Conservation (phyloP, 768 basidiomycete genomes). For the Termitomyces sp. region DNA sequence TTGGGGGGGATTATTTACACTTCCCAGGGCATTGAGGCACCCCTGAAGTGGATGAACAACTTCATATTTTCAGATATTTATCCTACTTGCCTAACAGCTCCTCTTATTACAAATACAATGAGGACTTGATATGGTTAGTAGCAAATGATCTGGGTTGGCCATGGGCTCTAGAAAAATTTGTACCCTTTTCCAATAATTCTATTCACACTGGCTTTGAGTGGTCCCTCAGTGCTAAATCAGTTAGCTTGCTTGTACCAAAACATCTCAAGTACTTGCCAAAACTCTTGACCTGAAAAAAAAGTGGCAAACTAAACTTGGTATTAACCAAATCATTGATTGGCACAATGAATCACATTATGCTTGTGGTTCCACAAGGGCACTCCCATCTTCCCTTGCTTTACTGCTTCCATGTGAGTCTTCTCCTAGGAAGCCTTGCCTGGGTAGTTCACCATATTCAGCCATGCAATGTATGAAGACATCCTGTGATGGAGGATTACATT, state of each 20-base stretch:
- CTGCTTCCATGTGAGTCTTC: too few relatives aligned
- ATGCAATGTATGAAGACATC: too few relatives aligned
- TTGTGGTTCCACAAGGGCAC: too few relatives aligned
- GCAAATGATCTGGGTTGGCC: too few relatives aligned
- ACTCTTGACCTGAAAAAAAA: background rate
- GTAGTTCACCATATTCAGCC: too few relatives aligned
- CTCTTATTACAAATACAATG: background rate
- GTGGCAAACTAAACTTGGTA: too few relatives aligned
- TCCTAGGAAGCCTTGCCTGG: too few relatives aligned
- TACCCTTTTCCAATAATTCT: background rate
- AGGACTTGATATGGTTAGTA: background rate
- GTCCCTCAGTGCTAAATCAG: background rate
- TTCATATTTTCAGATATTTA: background rate
- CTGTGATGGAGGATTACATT: too few relatives aligned
- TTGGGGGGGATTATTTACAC: background rate
- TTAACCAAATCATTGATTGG: too few relatives aligned
- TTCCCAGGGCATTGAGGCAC: conserved; percentile 5
- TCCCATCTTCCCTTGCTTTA: too few relatives aligned
- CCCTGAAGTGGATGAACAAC: background rate
- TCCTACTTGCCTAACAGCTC: background rate
- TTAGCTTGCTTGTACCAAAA: background rate
- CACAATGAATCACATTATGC: too few relatives aligned
- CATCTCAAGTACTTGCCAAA: background rate
- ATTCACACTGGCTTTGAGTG: background rate
- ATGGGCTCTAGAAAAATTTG: too few relatives aligned